phyloP scores from a whole-genome alignment of 495 filamentous ascomycete genomes.

The Tirmania nivea region DNA sequence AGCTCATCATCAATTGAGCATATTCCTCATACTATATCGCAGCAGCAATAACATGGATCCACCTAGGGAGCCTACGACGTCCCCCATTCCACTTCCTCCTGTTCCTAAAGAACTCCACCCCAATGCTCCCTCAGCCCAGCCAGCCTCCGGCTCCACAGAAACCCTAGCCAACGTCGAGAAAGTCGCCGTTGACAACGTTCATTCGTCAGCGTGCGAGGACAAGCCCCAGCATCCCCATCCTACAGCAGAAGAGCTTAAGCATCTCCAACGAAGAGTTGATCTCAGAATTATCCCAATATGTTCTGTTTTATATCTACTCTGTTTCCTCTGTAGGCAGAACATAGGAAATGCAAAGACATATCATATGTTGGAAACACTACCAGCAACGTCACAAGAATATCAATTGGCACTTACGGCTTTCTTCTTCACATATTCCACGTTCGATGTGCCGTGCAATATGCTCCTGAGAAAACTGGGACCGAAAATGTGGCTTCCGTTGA shows the following conservation, averaged over 20 bases:
- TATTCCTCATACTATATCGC: too few species aligned
- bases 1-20: too few species aligned
- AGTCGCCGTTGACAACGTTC: not conserved
- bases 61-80: too few species aligned
- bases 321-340: constrained; percentile 15
- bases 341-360: constrained; percentile 17
- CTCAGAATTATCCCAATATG: constrained; percentile 14
- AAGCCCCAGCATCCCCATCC: not conserved
- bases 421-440: constrained; percentile 11
- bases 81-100: too few species aligned
- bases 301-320: constrained; percentile 14
- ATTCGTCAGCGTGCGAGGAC: not conserved
- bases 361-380: constrained; percentile 9
- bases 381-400: constrained; percentile 8
- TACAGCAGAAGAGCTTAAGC: not conserved
- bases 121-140: too few species aligned
- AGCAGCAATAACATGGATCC: too few species aligned
- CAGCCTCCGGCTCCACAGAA: not conserved
- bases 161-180: not conserved
- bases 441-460: constrained; percentile 45
- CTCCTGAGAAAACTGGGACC: constrained; percentile 41
- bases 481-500: constrained; percentile 44
- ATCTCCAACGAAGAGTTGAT: constrained; percentile 11
- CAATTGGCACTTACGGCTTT: constrained; percentile 14
- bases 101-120: too few species aligned